Conservation (phyloP, 2,329 filamentous ascomycete species). For the Phaeoacremonium minimum region DNA sequence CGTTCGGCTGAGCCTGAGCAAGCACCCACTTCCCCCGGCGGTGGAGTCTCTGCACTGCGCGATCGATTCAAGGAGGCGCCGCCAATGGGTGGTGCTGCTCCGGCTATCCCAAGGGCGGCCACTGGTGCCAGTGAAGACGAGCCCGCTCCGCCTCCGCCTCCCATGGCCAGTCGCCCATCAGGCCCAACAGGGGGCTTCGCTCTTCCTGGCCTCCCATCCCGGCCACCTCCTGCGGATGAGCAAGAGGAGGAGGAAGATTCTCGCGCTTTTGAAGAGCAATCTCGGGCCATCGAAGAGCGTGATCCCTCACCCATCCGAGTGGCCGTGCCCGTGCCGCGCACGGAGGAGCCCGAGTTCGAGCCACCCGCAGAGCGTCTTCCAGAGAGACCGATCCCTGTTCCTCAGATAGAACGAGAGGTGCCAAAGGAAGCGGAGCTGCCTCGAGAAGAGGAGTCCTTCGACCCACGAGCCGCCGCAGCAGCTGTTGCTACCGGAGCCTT, state of each 20-base stretch:
- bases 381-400: constrained; percentile 57
- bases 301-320: constrained; percentile 76
- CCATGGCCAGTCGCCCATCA: constrained; percentile 64
- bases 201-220: constrained; percentile 69
- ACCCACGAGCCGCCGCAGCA: constrained; percentile 54
- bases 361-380: constrained; percentile 43
- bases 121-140: constrained; percentile 36
- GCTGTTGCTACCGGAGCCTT: constrained; percentile 46
- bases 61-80: constrained; percentile 79
- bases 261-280: too few relatives aligned
- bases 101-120: constrained; percentile 23
- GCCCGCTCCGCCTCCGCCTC: constrained; percentile 56
- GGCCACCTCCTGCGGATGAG: constrained; percentile 50
- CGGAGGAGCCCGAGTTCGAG: constrained; percentile 47
- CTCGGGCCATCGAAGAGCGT: constrained; percentile 39
- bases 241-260: constrained; percentile 37
- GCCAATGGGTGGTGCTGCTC: constrained; percentile 55
- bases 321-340: constrained; percentile 77
- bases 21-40: constrained; percentile 52
- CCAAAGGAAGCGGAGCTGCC: constrained; percentile 61
- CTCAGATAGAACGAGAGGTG: constrained; percentile 57
- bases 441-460: constrained; percentile 59
- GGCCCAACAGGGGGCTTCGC: constrained; percentile 72
- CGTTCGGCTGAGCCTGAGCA: constrained; percentile 40
- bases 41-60: constrained; percentile 68